Conservation (phyloP, 1,139 yeast genomes). For the Kodamaea suecica region DNA sequence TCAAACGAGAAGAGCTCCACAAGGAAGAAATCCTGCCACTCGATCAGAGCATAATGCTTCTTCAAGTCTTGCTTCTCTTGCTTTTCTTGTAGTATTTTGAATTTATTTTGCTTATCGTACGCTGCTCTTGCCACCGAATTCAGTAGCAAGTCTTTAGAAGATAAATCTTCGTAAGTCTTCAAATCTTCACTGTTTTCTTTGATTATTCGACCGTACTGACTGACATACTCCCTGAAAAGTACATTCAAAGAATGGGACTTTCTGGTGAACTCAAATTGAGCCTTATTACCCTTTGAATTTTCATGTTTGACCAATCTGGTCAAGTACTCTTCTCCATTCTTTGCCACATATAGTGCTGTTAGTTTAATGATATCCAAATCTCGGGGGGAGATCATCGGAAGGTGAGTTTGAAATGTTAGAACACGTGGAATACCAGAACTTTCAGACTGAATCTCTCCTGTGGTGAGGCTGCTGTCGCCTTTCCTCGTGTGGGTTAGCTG, state of each 20-base stretch:
- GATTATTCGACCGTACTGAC: conserved; percentile 50
- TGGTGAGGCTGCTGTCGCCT: conserved; percentile 2
- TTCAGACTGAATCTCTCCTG: conserved; percentile 16
- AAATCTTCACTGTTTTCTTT: neutral
- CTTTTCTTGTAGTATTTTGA: conserved; percentile 27
- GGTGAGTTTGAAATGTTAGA: conserved; percentile 45
- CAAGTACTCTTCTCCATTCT: conserved; percentile 49
- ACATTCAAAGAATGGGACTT: conserved; percentile 58
- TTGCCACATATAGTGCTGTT: conserved; percentile 67
- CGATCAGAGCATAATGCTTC: conserved; percentile 67
- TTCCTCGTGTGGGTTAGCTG: conserved; percentile 2
- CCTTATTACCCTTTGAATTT: conserved; percentile 34
- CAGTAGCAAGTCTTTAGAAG: conserved; percentile 28
- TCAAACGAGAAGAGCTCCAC: conserved; percentile 69
- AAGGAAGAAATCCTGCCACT: conserved; percentile 82
- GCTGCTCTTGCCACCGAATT: conserved; percentile 56
- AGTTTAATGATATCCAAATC: conserved; percentile 70
- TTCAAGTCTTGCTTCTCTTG: conserved; percentile 32
- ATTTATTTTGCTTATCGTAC: conserved; percentile 38
- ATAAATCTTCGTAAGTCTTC: conserved; percentile 2
- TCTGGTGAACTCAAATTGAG: conserved; percentile 69
- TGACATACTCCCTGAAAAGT: conserved; percentile 48
- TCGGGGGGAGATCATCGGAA: conserved; percentile 56
- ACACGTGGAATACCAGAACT: conserved; percentile 30
- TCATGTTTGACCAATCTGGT: conserved; percentile 36